Base-by-base conservation (phyloP, 164 flowering plant species). In the Aristolochia californica region DNA sequence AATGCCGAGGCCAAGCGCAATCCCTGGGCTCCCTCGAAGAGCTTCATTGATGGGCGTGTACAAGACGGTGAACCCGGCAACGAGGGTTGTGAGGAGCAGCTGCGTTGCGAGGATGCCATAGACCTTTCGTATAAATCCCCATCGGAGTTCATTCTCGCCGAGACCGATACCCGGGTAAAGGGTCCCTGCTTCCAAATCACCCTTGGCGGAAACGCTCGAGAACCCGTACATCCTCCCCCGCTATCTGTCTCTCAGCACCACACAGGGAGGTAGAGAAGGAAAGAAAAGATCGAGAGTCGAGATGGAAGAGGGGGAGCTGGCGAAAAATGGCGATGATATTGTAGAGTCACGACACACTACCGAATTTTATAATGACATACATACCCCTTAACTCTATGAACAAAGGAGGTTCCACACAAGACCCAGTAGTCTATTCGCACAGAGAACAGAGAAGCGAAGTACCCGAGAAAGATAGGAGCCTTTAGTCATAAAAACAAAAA, bases 41-140 rank as follows among this genome's bases (percentile, higher is more conserved):
- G 83, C 77, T 0, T 80, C 74, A 64, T 79, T 83, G 74, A 91
- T 53, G 24, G 98, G 88, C 23, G 83, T 4, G 58, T 77, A 83
- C 15, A 88, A 71, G 20, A 91, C 90, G 49, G 87, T 81, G 34
- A 66, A 45, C n/a, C 82, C 68, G 40, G 98, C 82, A 49, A 88
- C 83, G 61, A 75, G n/a, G 43, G 95, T 78, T 61, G 98, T 91
- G 65, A 91, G 80, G 43, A 87, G 59, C 75, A 91, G 67, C 88
- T 91, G 98, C 8, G 86, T 86, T n/a, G 86, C 65, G 24, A 91
- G 75, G 56, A 91, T 91, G 1, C 95, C 93, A 56, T 91, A 91
- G 27, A 91, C 98, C 71, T 91, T 91, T 59, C 95, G 89, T 43
- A 91, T 79, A 74, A 91, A 87, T 0, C 91, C 97, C 97, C 97